Percentiles rank a stretch among this genome's conserved stretches.
Evolutionary conservation across 2,329 filamentous ascomycete genomes (phyloP).

Genomic region (Pseudopyricularia cyperi): DNA sequence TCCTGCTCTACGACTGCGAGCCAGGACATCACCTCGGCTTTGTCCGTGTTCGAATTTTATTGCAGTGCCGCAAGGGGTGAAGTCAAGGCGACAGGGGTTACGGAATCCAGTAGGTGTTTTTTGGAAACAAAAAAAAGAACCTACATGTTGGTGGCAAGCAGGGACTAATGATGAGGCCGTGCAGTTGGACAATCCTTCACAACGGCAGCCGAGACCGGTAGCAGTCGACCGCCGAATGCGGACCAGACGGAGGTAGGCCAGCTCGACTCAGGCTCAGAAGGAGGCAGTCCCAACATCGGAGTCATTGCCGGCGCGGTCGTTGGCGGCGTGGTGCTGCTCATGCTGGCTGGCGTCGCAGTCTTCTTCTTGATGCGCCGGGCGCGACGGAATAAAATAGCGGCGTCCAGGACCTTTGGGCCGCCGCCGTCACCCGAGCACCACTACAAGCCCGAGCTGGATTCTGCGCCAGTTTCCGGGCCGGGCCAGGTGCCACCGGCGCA

Average conservation of each 20-base stretch:
- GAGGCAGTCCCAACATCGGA: slow-evolving; percentile 12
- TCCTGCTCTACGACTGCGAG: slow-evolving; percentile 29
- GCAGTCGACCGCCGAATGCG: slow-evolving; percentile 3
- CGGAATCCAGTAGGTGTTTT: slow-evolving; percentile 17
- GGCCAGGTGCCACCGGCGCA: slow-evolving; percentile 9
- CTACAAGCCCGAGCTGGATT: slow-evolving; percentile 19
- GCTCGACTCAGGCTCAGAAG: background rate
- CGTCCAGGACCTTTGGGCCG: slow-evolving; percentile 3
- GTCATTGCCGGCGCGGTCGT: slow-evolving; percentile 22
- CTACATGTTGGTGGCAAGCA: background rate
- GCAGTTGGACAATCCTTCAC: slow-evolving; percentile 5
- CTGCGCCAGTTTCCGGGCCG: slow-evolving; percentile 6
- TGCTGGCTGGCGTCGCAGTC: slow-evolving; percentile 18
- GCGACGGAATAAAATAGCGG: slow-evolving; percentile 14
- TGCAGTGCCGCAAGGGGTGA: slow-evolving; percentile 34
- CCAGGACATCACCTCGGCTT: slow-evolving; percentile 31
- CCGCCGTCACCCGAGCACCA: slow-evolving; percentile 2
- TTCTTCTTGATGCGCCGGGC: slow-evolving; percentile 18
- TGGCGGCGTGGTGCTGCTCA: slow-evolving; percentile 18
- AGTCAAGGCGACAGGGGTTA: slow-evolving; percentile 24
- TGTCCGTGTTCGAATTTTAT: slow-evolving; percentile 30
- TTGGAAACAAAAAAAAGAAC: background rate
- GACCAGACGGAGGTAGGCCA: background rate
- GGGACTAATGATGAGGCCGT: background rate
- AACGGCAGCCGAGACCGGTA: slow-evolving; percentile 4